Evolutionary conservation across 164 flowering plant genomes (phyloP).

Genomic region (Umbilicus rupestris): DNA sequence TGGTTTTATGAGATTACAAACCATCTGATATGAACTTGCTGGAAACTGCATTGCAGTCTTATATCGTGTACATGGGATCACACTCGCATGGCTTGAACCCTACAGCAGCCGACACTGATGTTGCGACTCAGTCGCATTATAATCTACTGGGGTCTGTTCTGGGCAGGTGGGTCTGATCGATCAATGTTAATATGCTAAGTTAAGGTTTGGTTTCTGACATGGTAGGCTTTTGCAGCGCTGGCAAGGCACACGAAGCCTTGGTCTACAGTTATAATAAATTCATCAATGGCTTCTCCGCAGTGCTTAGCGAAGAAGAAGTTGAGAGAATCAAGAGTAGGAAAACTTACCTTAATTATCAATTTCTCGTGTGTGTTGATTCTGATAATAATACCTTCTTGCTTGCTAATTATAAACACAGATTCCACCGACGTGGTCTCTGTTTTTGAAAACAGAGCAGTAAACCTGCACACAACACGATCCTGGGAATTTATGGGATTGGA

Average conservation of each 20-base stretch:
- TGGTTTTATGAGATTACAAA: neutral
- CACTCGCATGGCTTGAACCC: constrained; percentile 5
- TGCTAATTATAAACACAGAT: neutral
- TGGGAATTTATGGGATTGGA: constrained; percentile 12
- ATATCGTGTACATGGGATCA: constrained; percentile 6
- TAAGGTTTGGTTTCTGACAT: neutral
- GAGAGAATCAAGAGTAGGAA: neutral
- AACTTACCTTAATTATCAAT: neutral
- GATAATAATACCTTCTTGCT: neutral
- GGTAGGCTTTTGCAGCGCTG: neutral
- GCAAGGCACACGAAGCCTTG: constrained; percentile 12
- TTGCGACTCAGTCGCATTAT: neutral
- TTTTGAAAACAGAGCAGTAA: constrained; percentile 2
- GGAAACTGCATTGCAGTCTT: neutral
- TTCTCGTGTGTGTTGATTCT: neutral
- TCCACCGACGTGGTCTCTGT: constrained; percentile 4
- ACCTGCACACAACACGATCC: constrained; percentile 8
- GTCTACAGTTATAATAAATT: constrained; percentile 15
- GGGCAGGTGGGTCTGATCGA: neutral
- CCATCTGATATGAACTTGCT: neutral
- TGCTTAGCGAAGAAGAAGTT: constrained; percentile 11
- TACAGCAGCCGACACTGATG: neutral
- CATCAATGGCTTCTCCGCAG: constrained; percentile 18
- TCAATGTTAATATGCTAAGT: neutral
- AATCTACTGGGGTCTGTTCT: neutral